A percentile compares a stretch with the other conserved stretches of the same genome.
Evolutionary conservation across 78 protist genomes (phyloP).

Genomic region (Emiliania huxleyi): DNA sequence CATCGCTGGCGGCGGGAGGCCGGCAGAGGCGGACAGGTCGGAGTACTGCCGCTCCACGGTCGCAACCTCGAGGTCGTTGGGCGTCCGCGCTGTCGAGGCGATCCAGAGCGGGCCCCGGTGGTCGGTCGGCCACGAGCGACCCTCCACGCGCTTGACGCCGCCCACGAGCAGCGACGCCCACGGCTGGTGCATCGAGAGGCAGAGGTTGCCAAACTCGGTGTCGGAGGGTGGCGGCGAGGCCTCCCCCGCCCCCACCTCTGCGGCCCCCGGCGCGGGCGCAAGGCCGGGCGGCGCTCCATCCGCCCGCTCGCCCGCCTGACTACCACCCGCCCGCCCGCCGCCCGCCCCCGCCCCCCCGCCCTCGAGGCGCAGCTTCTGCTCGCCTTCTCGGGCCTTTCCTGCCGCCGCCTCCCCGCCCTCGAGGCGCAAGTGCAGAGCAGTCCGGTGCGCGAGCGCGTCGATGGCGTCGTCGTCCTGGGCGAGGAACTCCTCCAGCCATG

Average conservation of each 20-base stretch:
- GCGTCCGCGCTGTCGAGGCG: neutral
- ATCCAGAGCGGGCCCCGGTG: slow-evolving; percentile 20
- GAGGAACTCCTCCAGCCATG: neutral
- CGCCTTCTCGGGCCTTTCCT: neutral
- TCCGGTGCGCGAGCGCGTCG: neutral
- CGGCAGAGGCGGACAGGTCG: neutral
- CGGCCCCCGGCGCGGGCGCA: too few species aligned
- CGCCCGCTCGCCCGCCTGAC: too few species aligned
- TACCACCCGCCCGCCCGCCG: too few species aligned
- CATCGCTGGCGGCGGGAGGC: neutral
- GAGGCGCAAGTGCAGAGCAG: neutral
- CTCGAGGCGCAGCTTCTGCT: neutral
- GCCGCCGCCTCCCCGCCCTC: neutral
- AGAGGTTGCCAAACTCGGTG: neutral
- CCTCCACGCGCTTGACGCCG: slow-evolving; percentile 22
- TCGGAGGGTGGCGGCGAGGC: too few species aligned
- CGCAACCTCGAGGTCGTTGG: neutral
- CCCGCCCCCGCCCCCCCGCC: too few species aligned
- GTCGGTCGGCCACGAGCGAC: neutral
- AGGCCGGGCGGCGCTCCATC: too few species aligned
- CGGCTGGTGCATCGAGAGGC: slow-evolving; percentile 22
- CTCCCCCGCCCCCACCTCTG: too few species aligned
- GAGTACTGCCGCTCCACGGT: neutral
- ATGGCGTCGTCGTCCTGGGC: too few species aligned
- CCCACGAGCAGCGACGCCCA: slow-evolving; percentile 21